Conservation (phyloP, 73 alveolate genomes). For the Tetrahymena elliotti region DNA sequence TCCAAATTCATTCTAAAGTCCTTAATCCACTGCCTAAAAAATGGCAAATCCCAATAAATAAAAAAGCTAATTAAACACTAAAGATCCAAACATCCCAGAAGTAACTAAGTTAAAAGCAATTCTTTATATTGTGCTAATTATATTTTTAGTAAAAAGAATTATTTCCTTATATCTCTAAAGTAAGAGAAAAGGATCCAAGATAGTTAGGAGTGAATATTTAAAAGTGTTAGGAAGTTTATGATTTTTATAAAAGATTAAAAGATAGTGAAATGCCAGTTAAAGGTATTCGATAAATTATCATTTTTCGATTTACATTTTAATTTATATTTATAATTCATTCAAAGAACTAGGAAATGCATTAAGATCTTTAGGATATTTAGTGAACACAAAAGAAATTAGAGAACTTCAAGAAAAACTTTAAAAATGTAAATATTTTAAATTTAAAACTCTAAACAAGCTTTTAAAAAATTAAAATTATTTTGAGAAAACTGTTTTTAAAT, state of each 20-base stretch:
- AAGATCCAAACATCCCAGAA: not conserved
- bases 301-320: not conserved
- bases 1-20: not conserved
- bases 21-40: not conserved
- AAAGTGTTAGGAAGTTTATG: not conserved
- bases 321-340: not conserved
- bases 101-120: not conserved
- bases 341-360: not conserved
- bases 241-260: not conserved
- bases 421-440: not conserved
- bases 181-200: not conserved
- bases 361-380: not conserved
- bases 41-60: not conserved
- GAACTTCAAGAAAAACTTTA: not conserved
- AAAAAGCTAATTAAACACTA: not conserved
- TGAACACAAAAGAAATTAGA: not conserved
- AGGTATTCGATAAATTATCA: not conserved
- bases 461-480: no score
- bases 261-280: not conserved
- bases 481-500: no score
- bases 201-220: not conserved
- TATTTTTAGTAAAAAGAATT: not conserved
- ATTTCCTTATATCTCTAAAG: not conserved
- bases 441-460: not conserved
- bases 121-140: not conserved